Evolutionary conservation across 768 basidiomycete genomes (phyloP).

Genomic region (Tricholoma saponaceum): DNA sequence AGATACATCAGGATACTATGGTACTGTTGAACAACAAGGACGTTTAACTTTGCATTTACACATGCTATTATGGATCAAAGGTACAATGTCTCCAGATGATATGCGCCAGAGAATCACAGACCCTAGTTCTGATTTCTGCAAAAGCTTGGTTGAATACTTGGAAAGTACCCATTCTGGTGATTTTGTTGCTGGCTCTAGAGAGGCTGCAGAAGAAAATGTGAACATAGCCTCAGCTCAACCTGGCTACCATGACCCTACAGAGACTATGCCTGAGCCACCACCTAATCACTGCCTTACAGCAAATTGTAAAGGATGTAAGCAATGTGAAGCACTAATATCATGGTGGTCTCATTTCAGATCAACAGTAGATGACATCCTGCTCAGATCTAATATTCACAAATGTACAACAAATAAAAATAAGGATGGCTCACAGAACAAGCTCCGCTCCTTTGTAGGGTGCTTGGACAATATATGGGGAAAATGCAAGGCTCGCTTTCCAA

Average conservation of each 20-base stretch:
- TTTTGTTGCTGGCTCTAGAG: constrained; percentile 4
- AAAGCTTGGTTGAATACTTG: not conserved
- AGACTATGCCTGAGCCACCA: no score
- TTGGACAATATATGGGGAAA: not conserved
- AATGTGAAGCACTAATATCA: no score
- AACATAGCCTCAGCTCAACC: not conserved
- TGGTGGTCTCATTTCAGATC: not conserved
- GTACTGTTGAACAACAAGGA: constrained; percentile 27
- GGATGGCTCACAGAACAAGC: not conserved
- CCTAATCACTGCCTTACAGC: no score
- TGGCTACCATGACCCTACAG: not conserved
- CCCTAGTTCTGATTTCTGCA: not conserved
- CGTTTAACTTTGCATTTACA: constrained; percentile 28
- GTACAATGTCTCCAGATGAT: not conserved
- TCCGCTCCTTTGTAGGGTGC: not conserved
- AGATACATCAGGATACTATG: constrained; percentile 20
- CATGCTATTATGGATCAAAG: not conserved
- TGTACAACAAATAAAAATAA: not conserved
- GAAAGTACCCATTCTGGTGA: not conserved
- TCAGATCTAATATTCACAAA: not conserved
- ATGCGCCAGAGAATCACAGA: not conserved
- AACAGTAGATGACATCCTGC: not conserved
- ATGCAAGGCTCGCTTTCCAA: constrained; percentile 26
- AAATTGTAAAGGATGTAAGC: no score
- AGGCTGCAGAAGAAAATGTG: not conserved